Evolutionary conservation across 2,329 filamentous ascomycete genomes (phyloP), one percentile per base, ranked within the genome.

Genomic region (Pseudocercospora fuligena): DNA sequence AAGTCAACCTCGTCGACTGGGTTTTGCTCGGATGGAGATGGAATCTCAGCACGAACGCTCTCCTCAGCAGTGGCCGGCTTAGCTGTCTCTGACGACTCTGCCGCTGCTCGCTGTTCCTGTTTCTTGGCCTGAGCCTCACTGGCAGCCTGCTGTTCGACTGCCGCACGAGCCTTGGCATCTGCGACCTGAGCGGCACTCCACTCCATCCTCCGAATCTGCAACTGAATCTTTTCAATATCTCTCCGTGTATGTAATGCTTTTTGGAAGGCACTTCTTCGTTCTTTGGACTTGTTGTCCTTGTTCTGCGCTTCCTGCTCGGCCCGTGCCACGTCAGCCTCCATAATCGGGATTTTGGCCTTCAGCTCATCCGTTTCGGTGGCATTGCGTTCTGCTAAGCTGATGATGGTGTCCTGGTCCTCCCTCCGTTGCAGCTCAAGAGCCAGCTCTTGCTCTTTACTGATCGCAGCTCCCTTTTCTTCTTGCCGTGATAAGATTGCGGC

Each of bases 401-500:
- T 47, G 49, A 76, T 73, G 54, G 70, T 66, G 27, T 67, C 57
- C 5, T 73, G 49, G 56, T 73, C 69, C 36, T 31, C 33, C 25
- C 19, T 40, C n/a, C 64, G 31, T 60, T 60, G 40, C 16, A 6
- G 16, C 4, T 19, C 40, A 6, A 43, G 40, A 43, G 40, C 40
- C 40, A 43, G 4, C 6, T 43, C 16, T 43, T 9, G 73, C 31
- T 67, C 76, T 67, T 65, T 66, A 51, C 61, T 66, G 63, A 75
- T 76, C 33, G 66, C 60, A 1, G 31, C 66, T 12, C 75, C 78
- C 46, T 74, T 76, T 54, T 79, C 72, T 49, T 83, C 78, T 72
- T 87, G 85, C 67, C 84, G 80, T 27, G 76, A 68, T 61, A 89
- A 74, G 2, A 88, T 86, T 21, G 85, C 84, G 0, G 87, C 86